Base-by-base conservation (phyloP, 192 early-diverging fungal genomes). In the Rhizophagus clarus region DNA sequence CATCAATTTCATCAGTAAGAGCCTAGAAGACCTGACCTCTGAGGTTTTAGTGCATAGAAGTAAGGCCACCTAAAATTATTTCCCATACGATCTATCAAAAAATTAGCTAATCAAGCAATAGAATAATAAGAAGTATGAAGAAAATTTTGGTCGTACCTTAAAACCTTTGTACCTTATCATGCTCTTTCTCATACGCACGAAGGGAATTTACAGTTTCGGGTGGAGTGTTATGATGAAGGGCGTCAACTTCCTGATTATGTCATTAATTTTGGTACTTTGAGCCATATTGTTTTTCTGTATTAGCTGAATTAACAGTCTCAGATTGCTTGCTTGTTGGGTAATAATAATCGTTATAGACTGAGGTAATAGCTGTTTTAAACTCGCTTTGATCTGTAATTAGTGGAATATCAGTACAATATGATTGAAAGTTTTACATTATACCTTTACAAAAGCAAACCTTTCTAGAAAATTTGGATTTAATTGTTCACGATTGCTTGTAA, bases 191-290 rank as follows among this genome's bases (percentile, higher is more conserved):
- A 73, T 73, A 73, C 11, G 45, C 45, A 26, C 37, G 72, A 47
- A 73, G 72, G 20, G 72, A 73, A 7, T 73, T 42, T 11, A 73
- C 40, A 49, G 72, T 73, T 73, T 73, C 72, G 22, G 72, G 20
- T 73, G 40, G 40, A 73, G 72, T 26, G 2, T 73, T 15, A 73
- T 49, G 72, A 73, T 47, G 42, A 73, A 73, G 72, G 42, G 45
- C 2, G 28, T 73, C 72, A 47, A 73, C 17, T 47, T 29, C 34
- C 34, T 73, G n/a, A n/a, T n/a, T n/a, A n/a, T n/a, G n/a, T n/a
- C n/a, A n/a, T n/a, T n/a, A n/a, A n/a, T n/a, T n/a, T n/a, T n/a
- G n/a, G n/a, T n/a, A n/a, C n/a, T n/a, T n/a, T n/a, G n/a, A n/a
- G n/a, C n/a, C n/a, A n/a, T n/a, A n/a, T n/a, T n/a, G n/a, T n/a